Base-by-base conservation (phyloP, 768 basidiomycete genomes). In the Hericium rajendrae region DNA sequence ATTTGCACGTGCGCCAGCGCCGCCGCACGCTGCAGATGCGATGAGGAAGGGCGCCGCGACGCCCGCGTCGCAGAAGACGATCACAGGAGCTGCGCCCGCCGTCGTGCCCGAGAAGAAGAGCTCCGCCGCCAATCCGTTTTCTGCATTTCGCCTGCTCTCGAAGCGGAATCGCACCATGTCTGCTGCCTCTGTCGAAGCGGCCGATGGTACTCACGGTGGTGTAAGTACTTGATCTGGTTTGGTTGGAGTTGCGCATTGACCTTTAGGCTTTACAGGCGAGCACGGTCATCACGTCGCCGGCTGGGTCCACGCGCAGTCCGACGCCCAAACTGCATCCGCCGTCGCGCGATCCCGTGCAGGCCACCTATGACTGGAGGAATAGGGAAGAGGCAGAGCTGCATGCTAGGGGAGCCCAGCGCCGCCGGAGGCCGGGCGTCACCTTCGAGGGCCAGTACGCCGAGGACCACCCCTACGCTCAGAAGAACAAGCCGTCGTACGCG, bases 281-380 rank as follows among this genome's bases (percentile, higher is more conserved):
- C 63, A 88, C 89, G 26, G 80, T 86, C 48, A 68, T 90, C 26
- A 87, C 85, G 15, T 87, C 86, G 3, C 89, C 89, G 4, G 85
- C 83, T 12, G 79, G 81, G 16, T 91, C 89, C 2, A 77, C 82
- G 64, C 73, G 82, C 60, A 83, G 86, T 65, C 78, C 78, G 40
- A 81, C 78, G 32, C 76, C 79, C 4, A 62, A 76, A 37, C 77
- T 78, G 24, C 77, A 80, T 11, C 86, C 86, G 4, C 82, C 78
- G 13, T 62, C 76, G 50, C 81, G 86, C 53, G 89, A 91, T 67
- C 81, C 85, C 3, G 67, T 78, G 38, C 55, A 73, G 32, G 88
- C 88, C 6, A 76, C 88, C 2, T 73, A 80, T 53, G 80, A 86
- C 60, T 91, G 89, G 89, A 75, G 85, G 59, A 79, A 84, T 61